Evolutionary conservation across 2,329 filamentous ascomycete species (phyloP).

Genomic region (Alternaria tenuissima): DNA sequence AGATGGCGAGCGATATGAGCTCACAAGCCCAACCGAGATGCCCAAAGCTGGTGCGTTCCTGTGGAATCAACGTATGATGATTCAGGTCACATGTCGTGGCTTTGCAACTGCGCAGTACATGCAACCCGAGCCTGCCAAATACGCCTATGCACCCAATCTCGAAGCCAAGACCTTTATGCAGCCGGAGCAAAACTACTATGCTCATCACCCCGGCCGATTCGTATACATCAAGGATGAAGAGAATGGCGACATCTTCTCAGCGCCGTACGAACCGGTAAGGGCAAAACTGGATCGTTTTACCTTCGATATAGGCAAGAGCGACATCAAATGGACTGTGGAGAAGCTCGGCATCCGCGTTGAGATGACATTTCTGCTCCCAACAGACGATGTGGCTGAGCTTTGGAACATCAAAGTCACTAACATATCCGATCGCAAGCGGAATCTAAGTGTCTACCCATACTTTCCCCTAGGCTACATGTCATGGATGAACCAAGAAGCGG

Average conservation of each 20-base stretch:
- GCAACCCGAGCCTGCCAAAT: slow-evolving; percentile 68
- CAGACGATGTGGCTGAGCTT: slow-evolving; percentile 64
- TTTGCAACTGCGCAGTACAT: slow-evolving; percentile 67
- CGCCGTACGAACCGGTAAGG: slow-evolving; percentile 65
- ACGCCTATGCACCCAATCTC: slow-evolving; percentile 66
- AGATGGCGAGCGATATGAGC: slow-evolving; percentile 63
- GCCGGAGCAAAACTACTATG: slow-evolving; percentile 67
- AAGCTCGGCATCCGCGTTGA: slow-evolving; percentile 61
- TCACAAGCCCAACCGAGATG: slow-evolving; percentile 64
- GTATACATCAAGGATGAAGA: slow-evolving; percentile 68
- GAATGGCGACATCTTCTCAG: slow-evolving; percentile 61
- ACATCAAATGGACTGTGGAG: slow-evolving; percentile 64
- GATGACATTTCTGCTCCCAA: slow-evolving; percentile 62
- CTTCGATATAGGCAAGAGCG: slow-evolving; percentile 64
- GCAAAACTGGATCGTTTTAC: slow-evolving; percentile 58
- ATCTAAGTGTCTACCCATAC: slow-evolving; percentile 64
- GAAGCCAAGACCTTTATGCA: slow-evolving; percentile 69
- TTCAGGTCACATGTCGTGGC: slow-evolving; percentile 66
- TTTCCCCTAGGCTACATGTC: slow-evolving; percentile 69
- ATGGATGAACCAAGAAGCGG: slow-evolving; percentile 68
- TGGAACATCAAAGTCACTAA: slow-evolving; percentile 65
- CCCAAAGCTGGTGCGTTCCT: slow-evolving; percentile 65
- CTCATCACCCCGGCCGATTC: slow-evolving; percentile 66
- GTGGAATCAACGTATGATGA: slow-evolving; percentile 70
- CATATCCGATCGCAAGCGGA: slow-evolving; percentile 55